phyloP scores from a whole-genome alignment of 306 rosid species.

The Cyclanthera cordifolia region DNA sequence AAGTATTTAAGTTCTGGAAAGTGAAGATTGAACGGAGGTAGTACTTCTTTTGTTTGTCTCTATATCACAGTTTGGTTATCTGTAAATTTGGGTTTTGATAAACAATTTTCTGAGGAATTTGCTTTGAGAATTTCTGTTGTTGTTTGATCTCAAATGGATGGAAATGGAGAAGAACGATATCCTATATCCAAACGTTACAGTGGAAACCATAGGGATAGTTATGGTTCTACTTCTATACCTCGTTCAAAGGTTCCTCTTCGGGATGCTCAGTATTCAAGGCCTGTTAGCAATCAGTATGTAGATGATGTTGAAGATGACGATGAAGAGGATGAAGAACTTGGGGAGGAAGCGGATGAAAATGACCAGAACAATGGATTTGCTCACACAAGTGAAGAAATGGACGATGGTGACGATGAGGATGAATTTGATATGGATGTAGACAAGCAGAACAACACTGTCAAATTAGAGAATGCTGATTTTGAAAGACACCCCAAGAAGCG shows the following conservation, averaged over 20 bases:
- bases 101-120: background rate
- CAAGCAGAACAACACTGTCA: slow-evolving; percentile 20
- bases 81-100: background rate
- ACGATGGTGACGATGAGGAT: slow-evolving; percentile 29
- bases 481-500: slow-evolving; percentile 60
- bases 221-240: slow-evolving; percentile 5
- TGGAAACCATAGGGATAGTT: slow-evolving; percentile 2
- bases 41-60: background rate
- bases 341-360: slow-evolving; percentile 36
- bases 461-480: slow-evolving; percentile 34
- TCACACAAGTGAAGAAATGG: slow-evolving; percentile 22
- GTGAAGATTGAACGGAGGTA: too few relatives aligned
- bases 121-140: background rate
- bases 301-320: slow-evolving; percentile 40
- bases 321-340: slow-evolving; percentile 34
- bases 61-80: background rate
- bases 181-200: background rate
- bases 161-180: slow-evolving; percentile 46
- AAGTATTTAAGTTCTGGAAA: background rate
- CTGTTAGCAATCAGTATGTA: slow-evolving; percentile 23
- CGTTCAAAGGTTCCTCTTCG: slow-evolving; percentile 13
- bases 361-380: slow-evolving; percentile 34
- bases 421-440: slow-evolving; percentile 22
- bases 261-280: slow-evolving; percentile 33
- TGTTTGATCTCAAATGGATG: slow-evolving; percentile 43